Evolutionary conservation across 2,329 filamentous ascomycete species (phyloP).

Genomic region (Dothistroma pini): DNA sequence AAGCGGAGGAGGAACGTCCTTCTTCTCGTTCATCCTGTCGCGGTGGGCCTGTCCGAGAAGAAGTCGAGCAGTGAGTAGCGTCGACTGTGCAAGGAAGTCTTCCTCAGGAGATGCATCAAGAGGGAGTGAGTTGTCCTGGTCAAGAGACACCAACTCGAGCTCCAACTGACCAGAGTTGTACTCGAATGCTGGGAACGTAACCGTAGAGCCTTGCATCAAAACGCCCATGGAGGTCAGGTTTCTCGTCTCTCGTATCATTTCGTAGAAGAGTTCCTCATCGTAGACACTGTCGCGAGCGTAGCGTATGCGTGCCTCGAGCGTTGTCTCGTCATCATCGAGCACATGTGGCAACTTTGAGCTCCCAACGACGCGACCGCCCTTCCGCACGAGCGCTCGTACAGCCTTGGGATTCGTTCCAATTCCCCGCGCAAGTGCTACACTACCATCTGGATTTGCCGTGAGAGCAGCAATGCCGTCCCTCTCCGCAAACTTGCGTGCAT

Average conservation of each 20-base stretch:
- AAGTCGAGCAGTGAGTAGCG: conserved; percentile 67
- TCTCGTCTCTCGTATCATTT: conserved; percentile 78
- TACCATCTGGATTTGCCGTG: conserved; percentile 68
- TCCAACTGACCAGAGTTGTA: conserved; percentile 56
- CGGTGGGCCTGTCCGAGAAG: conserved; percentile 76
- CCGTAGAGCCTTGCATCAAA: conserved; percentile 51
- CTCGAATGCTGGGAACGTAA: conserved; percentile 29
- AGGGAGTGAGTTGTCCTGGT: conserved; percentile 15
- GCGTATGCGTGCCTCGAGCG: conserved; percentile 65
- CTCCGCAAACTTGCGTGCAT: conserved; percentile 56
- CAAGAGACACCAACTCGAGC: conserved; percentile 63
- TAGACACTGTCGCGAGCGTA: conserved; percentile 76
- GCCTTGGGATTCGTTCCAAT: conserved; percentile 54
- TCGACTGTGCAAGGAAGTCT: conserved; percentile 57
- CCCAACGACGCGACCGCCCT: conserved; percentile 57
- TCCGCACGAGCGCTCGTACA: conserved; percentile 64
- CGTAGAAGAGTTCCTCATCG: conserved; percentile 84
- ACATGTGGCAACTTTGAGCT: conserved; percentile 40
- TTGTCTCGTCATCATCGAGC: conserved; percentile 49
- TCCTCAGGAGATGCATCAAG: conserved; percentile 27
- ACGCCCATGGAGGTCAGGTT: conserved; percentile 68
- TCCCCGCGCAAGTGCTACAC: conserved; percentile 68
- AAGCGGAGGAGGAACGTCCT: conserved; percentile 58
- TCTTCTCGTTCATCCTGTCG: conserved; percentile 66
- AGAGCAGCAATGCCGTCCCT: conserved; percentile 74